Conservation (phyloP, 192 early-diverging fungal species). For the Podochytrium sp. region DNA sequence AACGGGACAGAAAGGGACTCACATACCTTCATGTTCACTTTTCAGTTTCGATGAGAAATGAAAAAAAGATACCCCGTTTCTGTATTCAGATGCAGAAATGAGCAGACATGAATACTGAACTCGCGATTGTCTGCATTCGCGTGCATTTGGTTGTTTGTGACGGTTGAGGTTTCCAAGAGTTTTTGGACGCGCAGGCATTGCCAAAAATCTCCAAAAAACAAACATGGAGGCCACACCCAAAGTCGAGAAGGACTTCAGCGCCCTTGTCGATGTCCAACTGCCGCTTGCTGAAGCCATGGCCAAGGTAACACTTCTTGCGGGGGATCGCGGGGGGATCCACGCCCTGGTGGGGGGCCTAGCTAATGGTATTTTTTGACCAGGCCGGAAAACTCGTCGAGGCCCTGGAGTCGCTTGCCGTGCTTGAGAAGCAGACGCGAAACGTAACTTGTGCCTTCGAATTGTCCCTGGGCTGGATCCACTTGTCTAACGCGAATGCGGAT, state of each 20-base stretch:
- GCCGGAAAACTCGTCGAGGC: slow-evolving; percentile 77
- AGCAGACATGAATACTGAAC: too few species aligned
- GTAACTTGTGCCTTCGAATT: slow-evolving; percentile 48
- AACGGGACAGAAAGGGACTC: too few species aligned
- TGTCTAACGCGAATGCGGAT: not conserved
- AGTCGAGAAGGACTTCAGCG: slow-evolving; percentile 92
- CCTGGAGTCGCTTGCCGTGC: slow-evolving; percentile 80
- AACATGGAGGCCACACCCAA: slow-evolving; percentile 54
- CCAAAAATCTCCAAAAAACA: slow-evolving; percentile 6
- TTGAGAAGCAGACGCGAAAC: slow-evolving; percentile 96
- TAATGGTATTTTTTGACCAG: slow-evolving; percentile 30
- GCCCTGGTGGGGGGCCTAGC: not conserved
- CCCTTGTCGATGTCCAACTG: slow-evolving; percentile 74
- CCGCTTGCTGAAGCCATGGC: slow-evolving; percentile 77
- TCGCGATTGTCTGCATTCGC: too few species aligned
- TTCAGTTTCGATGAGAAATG: too few species aligned
- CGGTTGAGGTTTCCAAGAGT: too few species aligned
- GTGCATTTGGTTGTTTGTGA: not conserved
- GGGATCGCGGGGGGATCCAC: not conserved
- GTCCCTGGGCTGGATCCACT: not conserved
- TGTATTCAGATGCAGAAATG: too few species aligned
- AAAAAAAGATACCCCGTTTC: too few species aligned
- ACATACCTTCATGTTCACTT: too few species aligned
- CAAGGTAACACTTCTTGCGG: slow-evolving; percentile 45
- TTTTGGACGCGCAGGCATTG: not conserved